Conservation (phyloP, 257 asterid genomes). For the Solanum bukasovii region DNA sequence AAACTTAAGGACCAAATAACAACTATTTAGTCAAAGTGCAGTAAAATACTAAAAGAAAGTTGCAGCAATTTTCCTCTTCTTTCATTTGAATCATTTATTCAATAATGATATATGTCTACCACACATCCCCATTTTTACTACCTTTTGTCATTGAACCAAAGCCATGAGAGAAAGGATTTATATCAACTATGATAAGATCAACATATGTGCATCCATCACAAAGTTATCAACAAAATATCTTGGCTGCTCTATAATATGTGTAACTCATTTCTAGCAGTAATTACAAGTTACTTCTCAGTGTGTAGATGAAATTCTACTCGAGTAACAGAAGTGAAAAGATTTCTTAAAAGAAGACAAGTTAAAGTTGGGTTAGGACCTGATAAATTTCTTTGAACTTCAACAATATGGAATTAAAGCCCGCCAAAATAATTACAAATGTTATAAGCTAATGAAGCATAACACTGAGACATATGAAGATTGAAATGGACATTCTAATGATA, state of each 20-base stretch:
- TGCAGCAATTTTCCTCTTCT: too few species aligned
- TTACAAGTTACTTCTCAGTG: neutral
- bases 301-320: neutral
- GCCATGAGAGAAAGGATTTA: neutral
- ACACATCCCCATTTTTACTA: neutral
- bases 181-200: neutral
- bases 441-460: neutral
- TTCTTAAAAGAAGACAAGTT: neutral
- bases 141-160: neutral
- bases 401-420: conserved; percentile 78
- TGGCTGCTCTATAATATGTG: neutral
- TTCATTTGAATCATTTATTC: too few species aligned
- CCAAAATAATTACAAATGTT: conserved; percentile 26
- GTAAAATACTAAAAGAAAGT: too few species aligned
- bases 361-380: conserved; percentile 45
- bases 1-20: too few species aligned
- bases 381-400: conserved; percentile 94
- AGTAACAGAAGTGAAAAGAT: neutral
- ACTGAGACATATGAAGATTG: neutral
- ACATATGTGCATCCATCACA: neutral
- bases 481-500: neutral
- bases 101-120: neutral
- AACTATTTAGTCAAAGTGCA: too few species aligned
- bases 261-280: neutral
- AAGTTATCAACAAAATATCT: neutral